Percentiles rank a stretch among this genome's conserved stretches.
Conservation (phyloP, 805 yeast species). For the Pichia cabralensis region DNA sequence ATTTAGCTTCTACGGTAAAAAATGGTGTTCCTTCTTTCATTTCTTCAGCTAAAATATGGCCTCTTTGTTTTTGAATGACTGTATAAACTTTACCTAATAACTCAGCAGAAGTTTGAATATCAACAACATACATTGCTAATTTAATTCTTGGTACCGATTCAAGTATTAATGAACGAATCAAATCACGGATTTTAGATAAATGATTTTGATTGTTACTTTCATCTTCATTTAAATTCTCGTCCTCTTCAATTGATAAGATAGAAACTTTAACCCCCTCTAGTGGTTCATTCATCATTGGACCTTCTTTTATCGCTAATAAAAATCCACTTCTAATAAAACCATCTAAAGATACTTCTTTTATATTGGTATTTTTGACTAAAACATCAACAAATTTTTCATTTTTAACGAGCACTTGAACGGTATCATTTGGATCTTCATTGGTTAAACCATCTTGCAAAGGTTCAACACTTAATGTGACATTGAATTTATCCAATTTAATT, state of each 20-base stretch:
- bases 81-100: slow-evolving; percentile 93
- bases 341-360: slow-evolving; percentile 3
- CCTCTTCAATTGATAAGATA: slow-evolving; percentile 29
- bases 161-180: slow-evolving; percentile 59
- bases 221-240: slow-evolving; percentile 9
- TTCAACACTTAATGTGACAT: slow-evolving; percentile 20
- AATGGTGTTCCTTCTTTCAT: slow-evolving; percentile 98
- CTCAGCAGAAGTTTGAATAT: slow-evolving; percentile 90
- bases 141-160: slow-evolving; percentile 83
- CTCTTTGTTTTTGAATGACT: slow-evolving; percentile 83
- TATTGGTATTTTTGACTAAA: slow-evolving; percentile 53
- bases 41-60: slow-evolving; percentile 80
- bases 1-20: slow-evolving; percentile 71
- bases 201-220: slow-evolving; percentile 46
- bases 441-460: slow-evolving; percentile 9
- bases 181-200: slow-evolving; percentile 60
- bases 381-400: slow-evolving; percentile 40
- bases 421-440: slow-evolving; percentile 10
- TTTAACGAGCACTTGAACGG: slow-evolving; percentile 13
- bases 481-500: slow-evolving; percentile 12
- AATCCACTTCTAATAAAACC: slow-evolving; percentile 48
- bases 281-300: slow-evolving; percentile 85
- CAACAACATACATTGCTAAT: slow-evolving; percentile 91
- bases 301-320: slow-evolving; percentile 70
- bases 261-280: slow-evolving; percentile 69